Evolutionary conservation across 208 protist species (phyloP), one percentile per base, ranked within the genome.

Genomic region (Leishmania martiniquensis): DNA sequence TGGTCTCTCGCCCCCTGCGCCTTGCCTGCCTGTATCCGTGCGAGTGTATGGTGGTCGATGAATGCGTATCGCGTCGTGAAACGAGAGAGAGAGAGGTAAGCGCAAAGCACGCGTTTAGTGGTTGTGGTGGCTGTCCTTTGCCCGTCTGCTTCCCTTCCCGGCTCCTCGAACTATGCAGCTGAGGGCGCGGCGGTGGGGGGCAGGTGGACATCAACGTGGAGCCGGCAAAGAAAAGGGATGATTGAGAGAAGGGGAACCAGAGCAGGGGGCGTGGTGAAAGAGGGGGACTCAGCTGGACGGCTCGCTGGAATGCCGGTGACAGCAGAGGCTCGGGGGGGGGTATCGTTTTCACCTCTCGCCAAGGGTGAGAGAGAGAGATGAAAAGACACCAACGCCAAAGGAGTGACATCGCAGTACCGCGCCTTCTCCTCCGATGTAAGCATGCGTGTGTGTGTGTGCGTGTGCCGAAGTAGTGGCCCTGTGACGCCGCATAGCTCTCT

Each of bases 21-120:
- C 20, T 6, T 62, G 0, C 22, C n/a, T 37, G n/a, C 25, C 10
- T 29, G 55, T 9, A 0, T 34, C 7, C 17, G 12, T 10, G 55
- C 55, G n/a, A 62, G n/a, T 10, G 55, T 34, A 17, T 15, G n/a
- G 51, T 12, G 13, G 51, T 55, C 22, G n/a, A 42, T 63, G 37
- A 15, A 34, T n/a, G 47, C 62, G 37, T 72, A 52, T 37, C 2
- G 10, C 10, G 55, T 62, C 32, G 3, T 25, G 39, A 63, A 82
- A 65, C n/a, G n/a, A n/a, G 47, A 77, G 72, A 57, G 39, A 52
- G 25, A 76, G 52, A 75, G 44, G 65, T 62, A 74, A 29, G n/a
- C 10, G n/a, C 25, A 34, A 25, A 62, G n/a, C 5, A 13, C 22
- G 55, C 2, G 55, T 15, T 62, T 25, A 34, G 55, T 34, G 7